A percentile compares a stretch with the other conserved stretches of the same genome.
phyloP scores from a whole-genome alignment of 1,284 basidiomycete species.

The Psilocybe mexicana region DNA sequence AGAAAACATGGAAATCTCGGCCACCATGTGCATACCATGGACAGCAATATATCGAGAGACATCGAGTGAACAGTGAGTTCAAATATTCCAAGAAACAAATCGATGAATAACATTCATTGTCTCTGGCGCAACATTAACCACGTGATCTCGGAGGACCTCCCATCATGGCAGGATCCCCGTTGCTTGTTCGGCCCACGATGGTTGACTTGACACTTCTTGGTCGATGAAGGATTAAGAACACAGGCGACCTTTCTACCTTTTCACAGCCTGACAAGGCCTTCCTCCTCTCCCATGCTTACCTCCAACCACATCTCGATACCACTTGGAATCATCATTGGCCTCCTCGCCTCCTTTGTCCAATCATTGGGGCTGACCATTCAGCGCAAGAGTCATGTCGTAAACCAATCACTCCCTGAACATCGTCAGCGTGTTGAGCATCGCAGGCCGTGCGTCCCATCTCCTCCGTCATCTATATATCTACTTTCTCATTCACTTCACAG shows the following conservation, averaged over 20 bases:
- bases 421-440: constrained; percentile 71
- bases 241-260: not conserved
- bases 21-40: too few relatives aligned
- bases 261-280: constrained; percentile 4
- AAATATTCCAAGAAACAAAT: too few relatives aligned
- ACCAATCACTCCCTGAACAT: constrained; percentile 70
- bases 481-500: constrained; percentile 36
- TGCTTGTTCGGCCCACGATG: not conserved
- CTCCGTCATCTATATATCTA: not conserved
- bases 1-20: too few relatives aligned
- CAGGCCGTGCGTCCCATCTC: constrained; percentile 62
- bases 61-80: too few relatives aligned
- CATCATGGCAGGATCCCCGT: not conserved
- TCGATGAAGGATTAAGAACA: constrained; percentile 9
- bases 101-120: too few relatives aligned
- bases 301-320: constrained; percentile 41
- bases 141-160: not conserved
- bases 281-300: constrained; percentile 15
- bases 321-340: constrained; percentile 62
- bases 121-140: not conserved
- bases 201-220: not conserved
- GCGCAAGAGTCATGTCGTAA: constrained; percentile 90
- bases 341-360: constrained; percentile 89
- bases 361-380: constrained; percentile 92
- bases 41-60: too few relatives aligned